Evolutionary conservation across 495 filamentous ascomycete species (phyloP).

Genomic region (Xylaria flabelliformis): DNA sequence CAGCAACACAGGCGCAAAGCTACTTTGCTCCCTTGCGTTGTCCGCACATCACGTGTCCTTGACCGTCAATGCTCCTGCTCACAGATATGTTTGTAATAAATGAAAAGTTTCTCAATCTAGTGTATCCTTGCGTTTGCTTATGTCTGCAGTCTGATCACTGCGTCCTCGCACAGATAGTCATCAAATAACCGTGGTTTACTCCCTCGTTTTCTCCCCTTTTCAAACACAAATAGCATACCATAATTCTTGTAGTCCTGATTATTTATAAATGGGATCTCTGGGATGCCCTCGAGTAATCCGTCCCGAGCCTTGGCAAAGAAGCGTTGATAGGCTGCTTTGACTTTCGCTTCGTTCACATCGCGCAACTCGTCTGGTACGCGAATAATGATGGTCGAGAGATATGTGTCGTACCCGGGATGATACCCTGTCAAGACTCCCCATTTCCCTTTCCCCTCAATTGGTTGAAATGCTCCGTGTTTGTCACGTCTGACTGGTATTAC

Average conservation of each 20-base stretch:
- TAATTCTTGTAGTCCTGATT: not conserved
- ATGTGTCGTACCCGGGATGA: not conserved
- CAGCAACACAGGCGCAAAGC: not conserved
- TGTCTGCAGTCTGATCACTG: not conserved
- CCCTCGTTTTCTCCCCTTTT: not conserved
- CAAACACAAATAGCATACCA: slow-evolving; percentile 2
- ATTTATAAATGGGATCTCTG: not conserved
- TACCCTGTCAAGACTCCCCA: slow-evolving; percentile 16
- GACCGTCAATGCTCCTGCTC: not conserved
- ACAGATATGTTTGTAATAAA: not conserved
- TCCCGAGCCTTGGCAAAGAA: not conserved
- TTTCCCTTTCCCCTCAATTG: not conserved
- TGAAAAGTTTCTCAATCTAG: not conserved
- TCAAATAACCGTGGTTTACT: not conserved
- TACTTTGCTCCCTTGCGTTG: not conserved
- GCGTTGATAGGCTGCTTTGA: not conserved
- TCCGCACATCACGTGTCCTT: not conserved
- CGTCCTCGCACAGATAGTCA: slow-evolving; percentile 8
- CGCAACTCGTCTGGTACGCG: not conserved
- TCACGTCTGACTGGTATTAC: slow-evolving; percentile 2
- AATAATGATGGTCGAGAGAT: not conserved
- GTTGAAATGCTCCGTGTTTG: not conserved
- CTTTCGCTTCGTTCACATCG: not conserved
- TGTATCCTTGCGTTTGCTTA: not conserved
- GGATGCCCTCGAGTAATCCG: not conserved